A percentile compares a stretch with the other conserved stretches of the same genome.
Evolutionary conservation across 768 basidiomycete species (phyloP).

Genomic region (Leccinum subtestaceum): DNA sequence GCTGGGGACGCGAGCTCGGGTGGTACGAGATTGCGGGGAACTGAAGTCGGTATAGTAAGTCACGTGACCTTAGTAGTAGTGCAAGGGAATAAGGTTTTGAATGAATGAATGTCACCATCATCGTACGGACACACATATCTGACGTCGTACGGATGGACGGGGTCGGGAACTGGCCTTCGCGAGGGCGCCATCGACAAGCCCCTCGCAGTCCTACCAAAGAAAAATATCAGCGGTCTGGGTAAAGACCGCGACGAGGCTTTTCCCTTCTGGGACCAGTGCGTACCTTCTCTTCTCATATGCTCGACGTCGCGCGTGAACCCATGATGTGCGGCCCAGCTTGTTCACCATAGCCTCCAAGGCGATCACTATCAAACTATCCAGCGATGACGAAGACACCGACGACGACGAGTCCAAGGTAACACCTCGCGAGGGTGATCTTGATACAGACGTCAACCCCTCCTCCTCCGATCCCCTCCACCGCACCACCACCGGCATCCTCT

Average conservation of each 20-base stretch:
- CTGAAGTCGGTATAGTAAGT: background rate
- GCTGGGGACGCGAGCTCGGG: constrained; percentile 70
- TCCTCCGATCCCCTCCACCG: constrained; percentile 38
- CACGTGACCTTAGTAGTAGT: constrained; percentile 9
- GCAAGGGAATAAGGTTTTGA: background rate
- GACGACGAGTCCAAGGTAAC: constrained; percentile 24
- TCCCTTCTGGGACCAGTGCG: constrained; percentile 96
- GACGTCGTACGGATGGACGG: constrained; percentile 82
- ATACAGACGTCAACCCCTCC: background rate
- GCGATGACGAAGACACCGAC: constrained; percentile 49
- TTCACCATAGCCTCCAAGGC: constrained; percentile 81
- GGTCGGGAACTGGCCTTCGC: constrained; percentile 82
- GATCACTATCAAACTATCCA: constrained; percentile 67
- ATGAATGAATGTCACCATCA: constrained; percentile 11
- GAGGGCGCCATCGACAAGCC: constrained; percentile 77
- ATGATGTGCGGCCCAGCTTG: constrained; percentile 33
- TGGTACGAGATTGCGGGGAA: constrained; percentile 43
- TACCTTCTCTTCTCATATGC: background rate
- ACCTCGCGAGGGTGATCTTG: background rate
- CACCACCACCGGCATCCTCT: constrained; percentile 74
- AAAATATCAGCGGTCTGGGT: constrained; percentile 80
- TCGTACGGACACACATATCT: constrained; percentile 61
- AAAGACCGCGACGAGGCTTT: constrained; percentile 94
- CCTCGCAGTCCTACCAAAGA: constrained; percentile 78
- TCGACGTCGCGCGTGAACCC: background rate